Conservation (phyloP, 1,284 basidiomycete genomes). For the Trametes polyzona region DNA sequence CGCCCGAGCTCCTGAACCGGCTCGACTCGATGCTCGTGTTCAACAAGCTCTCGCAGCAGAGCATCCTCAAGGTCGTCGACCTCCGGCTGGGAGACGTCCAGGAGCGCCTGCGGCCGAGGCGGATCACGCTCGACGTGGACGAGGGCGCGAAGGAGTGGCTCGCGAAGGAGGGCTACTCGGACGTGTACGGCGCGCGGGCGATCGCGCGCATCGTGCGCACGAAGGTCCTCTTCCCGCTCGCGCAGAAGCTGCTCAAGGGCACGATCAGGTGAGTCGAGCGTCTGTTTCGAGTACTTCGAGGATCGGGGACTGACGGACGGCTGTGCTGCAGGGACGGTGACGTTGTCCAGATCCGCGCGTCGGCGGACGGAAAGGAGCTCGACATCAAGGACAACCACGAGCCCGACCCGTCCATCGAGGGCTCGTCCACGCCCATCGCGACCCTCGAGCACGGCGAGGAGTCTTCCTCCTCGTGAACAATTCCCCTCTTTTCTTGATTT, state of each 20-base stretch:
- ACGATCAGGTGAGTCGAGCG: slow-evolving; percentile 64
- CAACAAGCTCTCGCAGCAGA: slow-evolving; percentile 80
- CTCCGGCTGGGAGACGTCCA: slow-evolving; percentile 79
- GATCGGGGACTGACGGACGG: background rate
- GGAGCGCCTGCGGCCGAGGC: slow-evolving; percentile 62
- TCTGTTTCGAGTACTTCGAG: background rate
- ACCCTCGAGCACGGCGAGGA: slow-evolving; percentile 1
- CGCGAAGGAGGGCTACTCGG: slow-evolving; percentile 81
- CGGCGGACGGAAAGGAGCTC: slow-evolving; percentile 47
- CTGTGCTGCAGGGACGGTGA: slow-evolving; percentile 58
- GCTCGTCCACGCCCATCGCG: slow-evolving; percentile 11
- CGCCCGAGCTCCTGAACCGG: slow-evolving; percentile 90
- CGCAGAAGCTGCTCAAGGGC: slow-evolving; percentile 75
- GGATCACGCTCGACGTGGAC: slow-evolving; percentile 78
- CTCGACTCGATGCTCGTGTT: slow-evolving; percentile 89
- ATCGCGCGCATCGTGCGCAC: slow-evolving; percentile 81
- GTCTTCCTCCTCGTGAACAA: background rate
- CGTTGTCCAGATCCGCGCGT: slow-evolving; percentile 56
- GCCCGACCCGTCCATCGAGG: slow-evolving; percentile 42
- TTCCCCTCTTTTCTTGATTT: background rate
- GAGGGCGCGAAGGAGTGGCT: slow-evolving; percentile 73
- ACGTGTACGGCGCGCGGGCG: slow-evolving; percentile 86
- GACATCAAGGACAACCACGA: slow-evolving; percentile 62
- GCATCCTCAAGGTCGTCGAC: slow-evolving; percentile 79
- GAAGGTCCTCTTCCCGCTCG: slow-evolving; percentile 79